Conservation (phyloP, 2,329 filamentous ascomycete genomes). For the Colletotrichum graminicola region DNA sequence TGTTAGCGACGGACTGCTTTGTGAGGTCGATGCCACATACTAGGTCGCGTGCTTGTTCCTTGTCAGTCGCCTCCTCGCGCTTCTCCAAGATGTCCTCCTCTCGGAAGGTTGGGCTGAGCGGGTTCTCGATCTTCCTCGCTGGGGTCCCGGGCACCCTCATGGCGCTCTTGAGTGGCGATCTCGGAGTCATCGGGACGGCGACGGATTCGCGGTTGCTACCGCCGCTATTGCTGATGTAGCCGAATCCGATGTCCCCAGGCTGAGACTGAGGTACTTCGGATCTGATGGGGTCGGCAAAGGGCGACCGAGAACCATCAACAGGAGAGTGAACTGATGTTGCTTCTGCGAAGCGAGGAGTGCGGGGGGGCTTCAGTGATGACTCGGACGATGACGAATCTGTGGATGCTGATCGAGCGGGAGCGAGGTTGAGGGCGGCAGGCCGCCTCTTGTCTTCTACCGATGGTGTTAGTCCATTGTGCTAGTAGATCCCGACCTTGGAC, state of each 20-base stretch:
- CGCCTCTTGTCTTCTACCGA: constrained; percentile 67
- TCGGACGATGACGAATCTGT: constrained; percentile 65
- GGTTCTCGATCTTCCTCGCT: constrained; percentile 78
- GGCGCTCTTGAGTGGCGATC: constrained; percentile 88
- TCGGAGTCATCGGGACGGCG: constrained; percentile 75
- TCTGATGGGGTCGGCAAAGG: constrained; percentile 71
- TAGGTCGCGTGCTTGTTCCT: constrained; percentile 87
- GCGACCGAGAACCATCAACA: constrained; percentile 68
- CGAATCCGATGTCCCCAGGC: constrained; percentile 91
- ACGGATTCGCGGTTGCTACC: constrained; percentile 63
- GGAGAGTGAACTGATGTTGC: constrained; percentile 84
- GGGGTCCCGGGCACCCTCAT: constrained; percentile 89
- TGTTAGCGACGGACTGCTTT: constrained; percentile 44
- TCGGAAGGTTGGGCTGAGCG: constrained; percentile 89
- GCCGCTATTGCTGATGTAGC: constrained; percentile 79
- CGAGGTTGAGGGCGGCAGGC: constrained; percentile 67
- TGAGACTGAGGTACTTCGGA: constrained; percentile 73
- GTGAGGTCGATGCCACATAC: constrained; percentile 66
- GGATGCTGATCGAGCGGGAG: constrained; percentile 62
- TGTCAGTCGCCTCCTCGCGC: constrained; percentile 83
- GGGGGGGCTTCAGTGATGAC: constrained; percentile 73
- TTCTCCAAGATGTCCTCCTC: constrained; percentile 91
- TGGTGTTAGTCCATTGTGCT: constrained; percentile 46
- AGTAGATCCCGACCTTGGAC: constrained; percentile 44
- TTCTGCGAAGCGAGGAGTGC: constrained; percentile 84